Evolutionary conservation across 805 yeast genomes (phyloP).

Genomic region (Yueomyces sp.): DNA sequence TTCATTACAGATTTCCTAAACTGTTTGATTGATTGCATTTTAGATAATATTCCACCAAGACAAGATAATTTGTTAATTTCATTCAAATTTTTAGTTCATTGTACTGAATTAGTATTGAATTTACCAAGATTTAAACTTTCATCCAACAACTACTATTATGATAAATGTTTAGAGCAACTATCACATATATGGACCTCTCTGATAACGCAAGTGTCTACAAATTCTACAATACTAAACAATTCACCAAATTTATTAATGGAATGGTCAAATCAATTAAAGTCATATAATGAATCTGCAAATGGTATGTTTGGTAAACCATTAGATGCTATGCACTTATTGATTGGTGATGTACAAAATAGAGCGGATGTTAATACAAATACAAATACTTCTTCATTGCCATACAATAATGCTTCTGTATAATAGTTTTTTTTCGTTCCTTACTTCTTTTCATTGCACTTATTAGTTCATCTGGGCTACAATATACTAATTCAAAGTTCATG

Average conservation of each 20-base stretch:
- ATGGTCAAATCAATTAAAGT: not conserved
- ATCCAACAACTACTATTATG: conserved; percentile 25
- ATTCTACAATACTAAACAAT: not conserved
- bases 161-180: conserved; percentile 24
- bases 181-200: conserved; percentile 17
- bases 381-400: too few relatives aligned
- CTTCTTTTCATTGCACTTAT: too few relatives aligned
- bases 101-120: conserved; percentile 17
- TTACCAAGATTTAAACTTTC: conserved; percentile 22
- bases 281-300: not conserved
- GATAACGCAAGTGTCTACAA: not conserved
- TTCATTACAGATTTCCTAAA: conserved; percentile 21
- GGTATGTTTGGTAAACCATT: not conserved
- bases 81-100: conserved; percentile 16
- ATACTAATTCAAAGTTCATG: too few relatives aligned
- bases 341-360: not conserved
- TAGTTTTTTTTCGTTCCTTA: too few relatives aligned
- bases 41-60: conserved; percentile 22
- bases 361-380: too few relatives aligned
- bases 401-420: too few relatives aligned
- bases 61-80: conserved; percentile 16
- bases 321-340: not conserved
- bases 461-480: too few relatives aligned
- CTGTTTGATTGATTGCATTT: conserved; percentile 21
- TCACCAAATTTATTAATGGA: not conserved